Evolutionary conservation across 306 rosid genomes (phyloP), one percentile per base, ranked within the genome.

Genomic region (Abrus precatorius): DNA sequence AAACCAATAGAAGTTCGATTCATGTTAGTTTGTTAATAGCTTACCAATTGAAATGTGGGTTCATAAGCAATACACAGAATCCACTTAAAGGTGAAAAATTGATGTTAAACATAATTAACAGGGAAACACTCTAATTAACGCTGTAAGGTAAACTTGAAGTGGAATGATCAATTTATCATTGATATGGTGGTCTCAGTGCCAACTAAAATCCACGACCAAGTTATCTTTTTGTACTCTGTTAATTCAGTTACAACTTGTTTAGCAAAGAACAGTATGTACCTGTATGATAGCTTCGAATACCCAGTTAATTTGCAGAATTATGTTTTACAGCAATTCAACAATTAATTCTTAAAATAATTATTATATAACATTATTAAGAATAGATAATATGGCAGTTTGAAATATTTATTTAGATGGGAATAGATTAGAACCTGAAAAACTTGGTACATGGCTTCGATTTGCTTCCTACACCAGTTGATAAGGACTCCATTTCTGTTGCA

Each of bases 361-460:
- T 54, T 53, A 79, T 82, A 54, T 36, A 30, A 73, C 38, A 69
- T 47, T 66, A 80, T 87, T 78, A 72, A 64, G 57, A 67, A 65
- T 28, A 64, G 34, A 78, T 45, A 80, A 78, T 45, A 80, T 80
- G 66, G 54, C 75, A 88, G 79, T 86, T 86, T 20, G 73, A 54
- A 63, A 69, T 72, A 80, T 65, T 88, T 86, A 81, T 76, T 88
- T 87, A 85, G 92, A 84, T 78, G 82, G 80, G 96, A 84, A 84
- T 85, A 90, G 97, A 95, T 91, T 91, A 86, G 89, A 90, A 95
- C 99, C 99, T 95, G 99, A 93, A 95, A 95, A 95, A 95, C 88
- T 95, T 95, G 99, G 97, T 95, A 97, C 99, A 95, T 85, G 99
- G 99, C 99, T 93, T 95, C 94, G 99, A 95, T 95, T 95, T 95